Evolutionary conservation across 352 stramenopile genomes (phyloP).

Genomic region (Phytophthora nicotianae): DNA sequence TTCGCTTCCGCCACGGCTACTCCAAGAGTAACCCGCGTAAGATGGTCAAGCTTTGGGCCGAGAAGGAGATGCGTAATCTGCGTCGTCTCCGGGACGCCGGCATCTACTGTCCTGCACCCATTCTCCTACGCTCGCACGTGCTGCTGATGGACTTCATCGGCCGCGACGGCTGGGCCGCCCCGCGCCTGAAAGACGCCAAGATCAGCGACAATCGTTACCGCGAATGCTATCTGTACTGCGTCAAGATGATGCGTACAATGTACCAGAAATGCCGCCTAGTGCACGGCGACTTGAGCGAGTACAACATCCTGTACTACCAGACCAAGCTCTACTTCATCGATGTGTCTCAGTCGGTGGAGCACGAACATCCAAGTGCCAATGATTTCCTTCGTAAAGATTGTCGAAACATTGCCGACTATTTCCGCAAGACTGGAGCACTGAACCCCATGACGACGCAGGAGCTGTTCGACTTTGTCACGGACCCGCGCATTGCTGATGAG

Average conservation of each 20-base stretch:
- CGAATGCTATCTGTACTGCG: conserved; percentile 95
- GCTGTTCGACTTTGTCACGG: conserved; percentile 97
- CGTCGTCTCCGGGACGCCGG: conserved; percentile 90
- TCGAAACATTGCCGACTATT: conserved; percentile 98
- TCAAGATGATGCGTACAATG: conserved; percentile 97
- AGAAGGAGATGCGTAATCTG: conserved; percentile 99
- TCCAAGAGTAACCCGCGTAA: conserved; percentile 98
- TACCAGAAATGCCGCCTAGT: conserved; percentile 97
- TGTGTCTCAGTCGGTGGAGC: conserved; percentile 98
- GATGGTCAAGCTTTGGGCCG: conserved; percentile 99
- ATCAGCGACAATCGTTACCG: conserved; percentile 91
- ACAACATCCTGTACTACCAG: conserved; percentile 99
- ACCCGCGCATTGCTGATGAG: conserved; percentile 70
- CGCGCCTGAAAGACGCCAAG: conserved; percentile 94
- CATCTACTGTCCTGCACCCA: conserved; percentile 92
- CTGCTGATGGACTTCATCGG: conserved; percentile 99
- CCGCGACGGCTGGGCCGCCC: conserved; percentile 93
- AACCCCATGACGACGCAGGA: conserved; percentile 95
- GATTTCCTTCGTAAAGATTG: conserved; percentile 99
- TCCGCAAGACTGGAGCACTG: conserved; percentile 88
- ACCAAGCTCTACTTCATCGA: conserved; percentile 98
- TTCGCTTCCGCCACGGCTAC: conserved; percentile 97
- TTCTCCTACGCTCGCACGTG: conserved; percentile 97
- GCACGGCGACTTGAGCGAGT: conserved; percentile 99
- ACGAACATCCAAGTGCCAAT: conserved; percentile 96